Evolutionary conservation across 2,329 filamentous ascomycete species (phyloP).

Genomic region (Dactylellina leptospora): DNA sequence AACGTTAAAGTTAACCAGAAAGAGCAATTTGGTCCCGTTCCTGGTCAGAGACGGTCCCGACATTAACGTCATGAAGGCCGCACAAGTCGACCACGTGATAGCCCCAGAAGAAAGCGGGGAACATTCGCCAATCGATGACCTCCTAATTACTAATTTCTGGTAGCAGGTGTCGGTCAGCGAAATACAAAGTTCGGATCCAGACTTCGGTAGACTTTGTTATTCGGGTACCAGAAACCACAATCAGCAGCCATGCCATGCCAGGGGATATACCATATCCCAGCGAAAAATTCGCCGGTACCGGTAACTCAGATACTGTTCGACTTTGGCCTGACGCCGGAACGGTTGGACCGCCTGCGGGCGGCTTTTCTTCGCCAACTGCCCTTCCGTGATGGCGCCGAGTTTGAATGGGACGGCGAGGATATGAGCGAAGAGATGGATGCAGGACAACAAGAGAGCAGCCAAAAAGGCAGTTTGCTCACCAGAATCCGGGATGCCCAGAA

Average conservation of each 20-base stretch:
- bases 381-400: background rate
- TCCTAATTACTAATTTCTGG: background rate
- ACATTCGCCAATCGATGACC: background rate
- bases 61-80: background rate
- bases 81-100: constrained; percentile 3
- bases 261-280: constrained; percentile 27
- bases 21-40: no score
- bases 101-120: background rate
- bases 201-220: background rate
- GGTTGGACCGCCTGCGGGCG: constrained; percentile 12
- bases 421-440: background rate
- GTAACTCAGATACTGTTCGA: constrained; percentile 26
- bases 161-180: background rate
- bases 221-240: background rate
- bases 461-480: no score
- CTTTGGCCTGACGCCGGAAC: constrained; percentile 19
- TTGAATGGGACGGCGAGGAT: background rate
- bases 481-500: background rate
- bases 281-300: constrained; percentile 11
- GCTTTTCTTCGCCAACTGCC: constrained; percentile 16
- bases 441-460: background rate
- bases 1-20: no score
- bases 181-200: background rate
- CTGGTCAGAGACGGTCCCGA: background rate
- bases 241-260: constrained; percentile 16